Evolutionary conservation across 495 filamentous ascomycete species (phyloP).

Genomic region (Hypoxylon crocopeplum): DNA sequence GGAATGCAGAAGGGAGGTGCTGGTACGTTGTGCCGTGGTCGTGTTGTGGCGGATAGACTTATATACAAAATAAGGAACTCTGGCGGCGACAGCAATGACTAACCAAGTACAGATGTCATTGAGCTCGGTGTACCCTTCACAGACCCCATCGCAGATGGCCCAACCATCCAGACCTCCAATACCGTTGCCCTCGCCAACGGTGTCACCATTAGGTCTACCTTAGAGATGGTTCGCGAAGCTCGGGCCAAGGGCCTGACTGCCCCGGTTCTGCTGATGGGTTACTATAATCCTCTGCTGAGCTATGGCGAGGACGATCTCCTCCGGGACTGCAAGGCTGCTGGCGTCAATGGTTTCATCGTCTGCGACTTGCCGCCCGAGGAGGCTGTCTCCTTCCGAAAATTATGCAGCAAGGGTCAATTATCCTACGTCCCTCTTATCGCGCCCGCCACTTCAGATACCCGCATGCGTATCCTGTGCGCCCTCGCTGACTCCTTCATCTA

Average conservation of each 20-base stretch:
- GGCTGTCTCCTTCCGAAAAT: slow-evolving; percentile 86
- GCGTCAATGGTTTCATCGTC: slow-evolving; percentile 96
- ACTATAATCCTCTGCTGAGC: slow-evolving; percentile 93
- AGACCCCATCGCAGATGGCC: slow-evolving; percentile 95
- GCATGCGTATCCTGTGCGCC: slow-evolving; percentile 94
- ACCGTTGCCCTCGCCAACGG: slow-evolving; percentile 87
- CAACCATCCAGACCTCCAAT: slow-evolving; percentile 92
- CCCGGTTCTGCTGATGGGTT: slow-evolving; percentile 95
- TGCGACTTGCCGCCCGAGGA: slow-evolving; percentile 98
- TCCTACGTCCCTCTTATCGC: slow-evolving; percentile 97
- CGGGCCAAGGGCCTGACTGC: slow-evolving; percentile 75
- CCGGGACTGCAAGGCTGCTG: slow-evolving; percentile 81
- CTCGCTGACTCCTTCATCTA: slow-evolving; percentile 99
- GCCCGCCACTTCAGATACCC: slow-evolving; percentile 86
- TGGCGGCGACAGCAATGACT: neutral
- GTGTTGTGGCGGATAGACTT: too few relatives aligned
- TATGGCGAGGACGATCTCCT: slow-evolving; percentile 93
- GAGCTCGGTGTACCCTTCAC: slow-evolving; percentile 94
- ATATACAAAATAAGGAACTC: too few relatives aligned
- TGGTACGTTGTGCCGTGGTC: slow-evolving; percentile 62
- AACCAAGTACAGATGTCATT: slow-evolving; percentile 66
- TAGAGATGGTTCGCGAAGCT: slow-evolving; percentile 81
- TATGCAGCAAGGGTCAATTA: slow-evolving; percentile 79
- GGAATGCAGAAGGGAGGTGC: slow-evolving; percentile 93
- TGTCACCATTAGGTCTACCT: slow-evolving; percentile 75